Evolutionary conservation across 371 early-diverging fungal species (phyloP).

Genomic region (Entomophthora muscae): DNA sequence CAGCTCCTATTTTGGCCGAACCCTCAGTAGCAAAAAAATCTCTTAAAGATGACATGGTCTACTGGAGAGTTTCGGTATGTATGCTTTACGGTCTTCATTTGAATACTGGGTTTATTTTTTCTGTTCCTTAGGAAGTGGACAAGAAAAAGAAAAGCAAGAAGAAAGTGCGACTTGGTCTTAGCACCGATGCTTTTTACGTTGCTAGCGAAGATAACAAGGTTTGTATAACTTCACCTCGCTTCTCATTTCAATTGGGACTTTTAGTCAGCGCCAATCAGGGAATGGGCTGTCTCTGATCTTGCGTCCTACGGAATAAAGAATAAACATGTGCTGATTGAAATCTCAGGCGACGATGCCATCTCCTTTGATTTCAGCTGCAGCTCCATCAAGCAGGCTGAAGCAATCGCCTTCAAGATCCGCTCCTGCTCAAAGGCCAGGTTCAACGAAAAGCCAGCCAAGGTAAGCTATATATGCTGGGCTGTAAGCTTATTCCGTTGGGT

Average conservation of each 20-base stretch:
- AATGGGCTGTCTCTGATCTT: conserved; percentile 1
- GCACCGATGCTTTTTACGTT: conserved; percentile 41
- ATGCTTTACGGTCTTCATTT: no score
- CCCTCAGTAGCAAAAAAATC: not conserved
- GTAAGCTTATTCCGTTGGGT: not conserved
- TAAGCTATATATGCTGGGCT: not conserved
- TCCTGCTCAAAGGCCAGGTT: not conserved
- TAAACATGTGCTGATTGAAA: conserved; percentile 1
- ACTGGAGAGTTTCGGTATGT: conserved; percentile 10
- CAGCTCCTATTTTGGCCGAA: not conserved
- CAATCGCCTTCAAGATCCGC: conserved; percentile 2
- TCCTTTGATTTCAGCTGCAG: conserved; percentile 4
- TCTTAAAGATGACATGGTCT: conserved; percentile 8
- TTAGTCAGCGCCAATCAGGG: not conserved
- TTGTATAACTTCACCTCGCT: not conserved
- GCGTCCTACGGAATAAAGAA: not conserved
- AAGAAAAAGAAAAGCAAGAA: conserved; percentile 63
- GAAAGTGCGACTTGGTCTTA: conserved; percentile 47
- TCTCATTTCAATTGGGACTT: not conserved
- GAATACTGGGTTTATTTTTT: no score
- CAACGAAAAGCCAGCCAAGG: not conserved
- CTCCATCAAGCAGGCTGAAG: conserved; percentile 4
- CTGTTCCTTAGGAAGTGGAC: conserved; percentile 30
- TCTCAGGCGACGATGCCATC: not conserved
- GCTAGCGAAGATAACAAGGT: conserved; percentile 52